Evolutionary conservation across 2,329 filamentous ascomycete genomes (phyloP), one percentile per base, ranked within the genome.

Genomic region (Ophiostoma piceae): DNA sequence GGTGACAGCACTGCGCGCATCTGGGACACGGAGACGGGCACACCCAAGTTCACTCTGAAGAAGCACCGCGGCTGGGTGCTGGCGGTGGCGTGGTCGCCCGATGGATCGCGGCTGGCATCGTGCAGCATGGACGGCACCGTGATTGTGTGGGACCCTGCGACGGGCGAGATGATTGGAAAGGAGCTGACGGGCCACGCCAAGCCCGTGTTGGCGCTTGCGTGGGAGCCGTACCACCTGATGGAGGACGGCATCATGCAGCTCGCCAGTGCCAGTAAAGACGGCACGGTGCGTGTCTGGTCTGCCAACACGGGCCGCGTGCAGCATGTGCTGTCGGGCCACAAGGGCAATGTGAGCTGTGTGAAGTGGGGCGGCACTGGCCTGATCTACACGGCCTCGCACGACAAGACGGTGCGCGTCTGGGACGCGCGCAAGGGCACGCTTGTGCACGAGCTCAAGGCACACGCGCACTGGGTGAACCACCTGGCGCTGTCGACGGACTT

Each of bases 381-480:
- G 71, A 89, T 96, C 73, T 96, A 95, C 80, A 92, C 91, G 8
- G 87, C 87, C 26, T 96, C 92, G 43, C 93, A 96, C 77, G 94
- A 97, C 81, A 96, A 96, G 82, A 94, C 90, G 0, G 87, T 98
- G 74, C 93, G 94, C 74, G 87, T 97, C 4, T 99, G 94, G 94
- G 89, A 95, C 76, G 87, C 91, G 0, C 84, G 85, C 54, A 88
- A 90, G 73, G 95, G 94, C 39, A 92, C 89, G 1, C 82, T 97
- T 29, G 82, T 92, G 68, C 91, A 95, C 78, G 94, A 90, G 0
- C 82, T 98, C 9, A 78, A 75, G 26, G 72, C 75, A 0, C 96
- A 99, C 77, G 92, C 91, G 0, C 95, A 98, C 77, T 96, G 94
- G 88, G 92, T 99, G 39, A 99, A 99, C 77, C 92, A 97, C 76